Conservation (phyloP, 2,329 filamentous ascomycete genomes). For the Alternaria solani region DNA sequence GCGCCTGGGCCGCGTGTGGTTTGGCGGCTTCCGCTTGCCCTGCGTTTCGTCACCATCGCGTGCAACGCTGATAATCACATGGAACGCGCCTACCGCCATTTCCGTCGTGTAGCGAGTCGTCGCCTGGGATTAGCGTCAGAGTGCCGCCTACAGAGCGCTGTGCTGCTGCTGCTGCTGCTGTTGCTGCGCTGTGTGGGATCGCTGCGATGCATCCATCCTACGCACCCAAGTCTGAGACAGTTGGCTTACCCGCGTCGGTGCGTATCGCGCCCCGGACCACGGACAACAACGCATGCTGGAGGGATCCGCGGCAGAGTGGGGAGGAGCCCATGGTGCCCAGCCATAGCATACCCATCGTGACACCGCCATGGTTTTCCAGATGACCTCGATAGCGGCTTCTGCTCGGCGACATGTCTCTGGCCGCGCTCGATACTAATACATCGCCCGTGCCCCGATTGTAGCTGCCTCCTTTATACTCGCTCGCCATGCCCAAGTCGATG, state of each 20-base stretch:
- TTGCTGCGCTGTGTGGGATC: not conserved
- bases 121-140: not conserved
- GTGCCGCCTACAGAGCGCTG: not conserved
- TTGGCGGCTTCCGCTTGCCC: conserved; percentile 11
- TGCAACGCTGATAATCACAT: conserved; percentile 15
- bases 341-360: conserved; percentile 27
- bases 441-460: conserved; percentile 10
- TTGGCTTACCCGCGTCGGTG: not conserved
- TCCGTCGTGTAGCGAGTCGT: not conserved
- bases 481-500: conserved; percentile 48
- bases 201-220: not conserved
- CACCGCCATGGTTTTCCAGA: conserved; percentile 34
- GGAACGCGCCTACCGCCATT: conserved; percentile 19
- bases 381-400: conserved; percentile 33
- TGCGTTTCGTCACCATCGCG: conserved; percentile 14
- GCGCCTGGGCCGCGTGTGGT: not conserved
- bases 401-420: conserved; percentile 18
- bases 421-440: conserved; percentile 22
- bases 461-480: conserved; percentile 7
- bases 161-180: not conserved
- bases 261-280: conserved; percentile 3
- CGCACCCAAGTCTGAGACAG: conserved; percentile 7
- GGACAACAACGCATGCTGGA: conserved; percentile 4
- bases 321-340: conserved; percentile 18
- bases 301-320: conserved; percentile 15